Base-by-base conservation (phyloP, 1,139 yeast species). In the Zygoascus sp. region DNA sequence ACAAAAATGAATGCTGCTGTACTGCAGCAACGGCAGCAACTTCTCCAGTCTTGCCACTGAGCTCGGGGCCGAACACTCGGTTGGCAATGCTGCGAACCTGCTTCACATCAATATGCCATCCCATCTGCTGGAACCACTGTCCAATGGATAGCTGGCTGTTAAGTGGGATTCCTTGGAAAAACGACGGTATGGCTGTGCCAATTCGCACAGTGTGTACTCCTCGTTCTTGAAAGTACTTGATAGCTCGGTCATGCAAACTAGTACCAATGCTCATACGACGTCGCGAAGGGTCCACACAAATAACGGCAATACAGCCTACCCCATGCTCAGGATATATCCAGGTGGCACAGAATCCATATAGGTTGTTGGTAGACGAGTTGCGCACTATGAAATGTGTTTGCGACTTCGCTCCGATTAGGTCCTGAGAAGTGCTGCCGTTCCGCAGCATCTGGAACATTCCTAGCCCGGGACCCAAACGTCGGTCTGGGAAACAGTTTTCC, bases 261-360 rank as follows among this genome's bases (percentile, higher is more conserved):
- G 75, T 73, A 8, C 85, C 86, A 38, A 80, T 74, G 47, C 80
- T 75, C 65, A 79, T 81, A 27, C 74, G 67, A 35, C 84, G 63
- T 50, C 80, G 76, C 19, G 80, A 66, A 47, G 75, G 77, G 50
- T 79, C 83, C 6, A 80, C 85, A 54, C 78, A 60, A 5, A 80
- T 54, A 60, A 72, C 73, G 47, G 75, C 55, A 2, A 80, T 68
- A 37, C 74, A 67, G 0, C 86, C 86, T 7, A 64, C 60, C 50
- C 59, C 63, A 10, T 55, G 52, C 27, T 55, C 50, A 23, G 64
- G 70, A 40, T 58, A 57, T 5, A 74, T 73, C 83, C 83, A 79
- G 0, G 84, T 78, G 30, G 77, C 65, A n/a, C 78, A 70, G 17
- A 78, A 64, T 4, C 86, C 86, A 55, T 78, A 78, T 17, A 80